Conservation (phyloP, 169 alveolate genomes). For the Plasmodium vivax region DNA sequence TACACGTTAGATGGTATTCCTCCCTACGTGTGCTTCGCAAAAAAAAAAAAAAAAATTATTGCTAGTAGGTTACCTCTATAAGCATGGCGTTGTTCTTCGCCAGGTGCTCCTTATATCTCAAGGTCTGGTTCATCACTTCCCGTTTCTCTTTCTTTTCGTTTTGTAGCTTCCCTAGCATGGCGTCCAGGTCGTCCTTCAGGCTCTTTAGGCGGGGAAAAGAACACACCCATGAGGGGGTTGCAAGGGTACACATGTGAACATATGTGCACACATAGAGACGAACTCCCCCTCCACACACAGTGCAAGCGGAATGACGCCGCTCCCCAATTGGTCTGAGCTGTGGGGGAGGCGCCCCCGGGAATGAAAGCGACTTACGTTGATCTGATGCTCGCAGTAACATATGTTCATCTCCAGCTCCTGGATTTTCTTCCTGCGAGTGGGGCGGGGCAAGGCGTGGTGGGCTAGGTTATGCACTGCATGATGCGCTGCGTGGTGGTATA, state of each 20-base stretch:
- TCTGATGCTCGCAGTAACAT: constrained; percentile 62
- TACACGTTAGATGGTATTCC: not conserved
- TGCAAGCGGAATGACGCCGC: not conserved
- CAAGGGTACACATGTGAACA: not conserved
- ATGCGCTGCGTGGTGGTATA: not conserved
- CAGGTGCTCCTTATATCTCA: constrained; percentile 19
- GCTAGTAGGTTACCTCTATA: constrained; percentile 6
- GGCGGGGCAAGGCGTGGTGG: not conserved
- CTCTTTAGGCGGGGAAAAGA: constrained; percentile 6
- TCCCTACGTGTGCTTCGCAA: not conserved
- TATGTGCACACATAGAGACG: not conserved
- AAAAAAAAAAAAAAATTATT: not conserved
- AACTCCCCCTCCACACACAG: not conserved
- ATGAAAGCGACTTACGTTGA: constrained; percentile 17
- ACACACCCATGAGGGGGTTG: not conserved
- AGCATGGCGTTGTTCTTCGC: constrained; percentile 28
- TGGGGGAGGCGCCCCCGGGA: not conserved
- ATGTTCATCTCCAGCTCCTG: constrained; percentile 56
- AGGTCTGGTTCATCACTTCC: constrained; percentile 28
- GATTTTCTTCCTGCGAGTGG: constrained; percentile 31
- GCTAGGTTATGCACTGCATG: not conserved
- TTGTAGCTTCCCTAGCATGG: constrained; percentile 11
- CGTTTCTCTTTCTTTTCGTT: constrained; percentile 3
- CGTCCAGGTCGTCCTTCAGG: constrained; percentile 26
- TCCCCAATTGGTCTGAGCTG: not conserved